phyloP scores from a whole-genome alignment of 1,284 basidiomycete species.

The Fomitiporia mediterranea region DNA sequence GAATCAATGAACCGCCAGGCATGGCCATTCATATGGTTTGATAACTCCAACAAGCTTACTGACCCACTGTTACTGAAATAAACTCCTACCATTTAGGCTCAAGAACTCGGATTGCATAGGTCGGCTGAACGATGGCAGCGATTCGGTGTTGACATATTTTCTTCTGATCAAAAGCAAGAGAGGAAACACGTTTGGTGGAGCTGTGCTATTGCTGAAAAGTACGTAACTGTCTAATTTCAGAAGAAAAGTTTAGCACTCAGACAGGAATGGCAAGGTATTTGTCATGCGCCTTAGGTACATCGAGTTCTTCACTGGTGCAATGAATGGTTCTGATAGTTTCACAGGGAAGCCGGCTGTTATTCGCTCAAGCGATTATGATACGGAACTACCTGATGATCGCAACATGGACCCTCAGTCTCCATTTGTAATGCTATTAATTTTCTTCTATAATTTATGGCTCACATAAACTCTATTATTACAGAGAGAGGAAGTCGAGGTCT shows the following conservation, averaged over 20 bases:
- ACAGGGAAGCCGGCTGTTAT: slow-evolving; percentile 68
- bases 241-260: no score
- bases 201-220: slow-evolving; percentile 73
- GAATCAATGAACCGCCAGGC: slow-evolving; percentile 35
- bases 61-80: not conserved
- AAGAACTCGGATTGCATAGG: slow-evolving; percentile 80
- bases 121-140: slow-evolving; percentile 75
- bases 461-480: slow-evolving; percentile 25
- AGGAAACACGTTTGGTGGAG: slow-evolving; percentile 83
- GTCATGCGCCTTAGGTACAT: slow-evolving; percentile 12
- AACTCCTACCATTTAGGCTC: slow-evolving; percentile 47
- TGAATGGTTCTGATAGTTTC: not conserved
- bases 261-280: no score
- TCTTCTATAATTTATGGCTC: not conserved
- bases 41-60: slow-evolving; percentile 10
- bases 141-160: slow-evolving; percentile 60
- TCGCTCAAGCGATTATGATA: slow-evolving; percentile 71
- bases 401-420: not conserved
- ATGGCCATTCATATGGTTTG: slow-evolving; percentile 73
- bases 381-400: slow-evolving; percentile 47
- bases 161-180: slow-evolving; percentile 68
- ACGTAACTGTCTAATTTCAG: slow-evolving; percentile 28
- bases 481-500: slow-evolving; percentile 53
- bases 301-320: slow-evolving; percentile 18
- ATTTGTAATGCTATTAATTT: not conserved